Evolutionary conservation across 2,329 filamentous ascomycete species (phyloP).

Genomic region (Metarhizium anisopliae): DNA sequence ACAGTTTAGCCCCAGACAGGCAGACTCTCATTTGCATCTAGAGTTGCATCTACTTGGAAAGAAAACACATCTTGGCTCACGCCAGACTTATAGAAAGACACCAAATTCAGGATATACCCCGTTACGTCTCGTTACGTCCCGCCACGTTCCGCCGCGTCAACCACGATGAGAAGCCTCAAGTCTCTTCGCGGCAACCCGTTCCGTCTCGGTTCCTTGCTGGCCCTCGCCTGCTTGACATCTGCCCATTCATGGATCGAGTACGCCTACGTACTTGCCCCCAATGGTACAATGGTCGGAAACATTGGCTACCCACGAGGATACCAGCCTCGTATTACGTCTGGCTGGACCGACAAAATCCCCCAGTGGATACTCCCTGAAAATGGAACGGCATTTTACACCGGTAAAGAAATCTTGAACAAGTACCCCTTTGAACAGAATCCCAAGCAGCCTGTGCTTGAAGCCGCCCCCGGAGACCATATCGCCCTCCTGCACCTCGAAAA

Average conservation of each 20-base stretch:
- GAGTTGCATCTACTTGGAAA: background rate
- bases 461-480: constrained; percentile 51
- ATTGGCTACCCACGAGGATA: constrained; percentile 71
- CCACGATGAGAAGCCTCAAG: background rate
- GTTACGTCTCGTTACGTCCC: no score
- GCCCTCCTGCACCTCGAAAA: constrained; percentile 66
- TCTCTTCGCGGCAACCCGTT: background rate
- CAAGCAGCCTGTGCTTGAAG: constrained; percentile 53
- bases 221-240: constrained; percentile 19
- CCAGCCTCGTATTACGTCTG: constrained; percentile 43
- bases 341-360: constrained; percentile 49
- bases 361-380: constrained; percentile 54
- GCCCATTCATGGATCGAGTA: constrained; percentile 82
- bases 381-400: constrained; percentile 56
- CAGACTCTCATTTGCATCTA: background rate
- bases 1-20: background rate
- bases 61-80: background rate
- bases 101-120: constrained; percentile 7
- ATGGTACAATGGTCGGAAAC: constrained; percentile 63
- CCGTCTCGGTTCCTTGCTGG: constrained; percentile 16
- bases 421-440: constrained; percentile 26
- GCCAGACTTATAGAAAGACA: background rate
- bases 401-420: constrained; percentile 42
- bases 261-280: constrained; percentile 58
- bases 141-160: background rate